Conservation (phyloP, 495 filamentous ascomycete species). For the Glutinoglossum americanum region DNA sequence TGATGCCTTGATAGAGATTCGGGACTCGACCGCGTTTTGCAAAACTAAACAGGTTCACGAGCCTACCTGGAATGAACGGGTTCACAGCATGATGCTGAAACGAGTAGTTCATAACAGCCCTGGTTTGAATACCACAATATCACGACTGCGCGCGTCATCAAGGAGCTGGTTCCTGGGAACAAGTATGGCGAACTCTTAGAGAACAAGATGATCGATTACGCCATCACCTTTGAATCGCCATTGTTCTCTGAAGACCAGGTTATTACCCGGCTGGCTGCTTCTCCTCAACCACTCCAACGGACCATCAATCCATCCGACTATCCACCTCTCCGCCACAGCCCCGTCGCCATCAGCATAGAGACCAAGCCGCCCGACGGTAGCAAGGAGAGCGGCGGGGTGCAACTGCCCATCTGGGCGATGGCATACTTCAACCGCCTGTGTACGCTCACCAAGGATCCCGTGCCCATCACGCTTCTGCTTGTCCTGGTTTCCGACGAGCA, state of each 20-base stretch:
- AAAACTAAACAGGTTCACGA: constrained; percentile 9
- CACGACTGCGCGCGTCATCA: constrained; percentile 9
- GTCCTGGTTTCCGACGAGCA: constrained; percentile 7
- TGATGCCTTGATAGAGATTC: constrained; percentile 8
- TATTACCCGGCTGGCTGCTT: constrained; percentile 7
- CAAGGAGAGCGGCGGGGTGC: constrained; percentile 6
- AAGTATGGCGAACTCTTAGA: constrained; percentile 7
- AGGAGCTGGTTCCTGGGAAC: constrained; percentile 9
- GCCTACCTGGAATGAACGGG: constrained; percentile 9
- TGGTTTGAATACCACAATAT: constrained; percentile 9
- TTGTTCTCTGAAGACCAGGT: constrained; percentile 7
- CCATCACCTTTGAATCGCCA: constrained; percentile 7
- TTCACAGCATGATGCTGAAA: constrained; percentile 9
- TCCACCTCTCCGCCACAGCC: constrained; percentile 8
- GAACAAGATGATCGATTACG: constrained; percentile 9
- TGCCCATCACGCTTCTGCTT: constrained; percentile 7
- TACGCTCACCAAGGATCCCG: constrained; percentile 5
- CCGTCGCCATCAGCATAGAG: constrained; percentile 8
- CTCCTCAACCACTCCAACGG: constrained; percentile 5
- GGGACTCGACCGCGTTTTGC: constrained; percentile 7
- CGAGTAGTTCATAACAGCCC: constrained; percentile 5
- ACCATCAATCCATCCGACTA: constrained; percentile 9
- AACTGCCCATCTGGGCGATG: constrained; percentile 9
- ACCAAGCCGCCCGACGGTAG: constrained; percentile 8
- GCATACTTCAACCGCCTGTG: constrained; percentile 11